Percentiles rank a stretch among this genome's conserved stretches.
Evolutionary conservation across 495 filamentous ascomycete species (phyloP).

Genomic region (Cladorrhinum samala): DNA sequence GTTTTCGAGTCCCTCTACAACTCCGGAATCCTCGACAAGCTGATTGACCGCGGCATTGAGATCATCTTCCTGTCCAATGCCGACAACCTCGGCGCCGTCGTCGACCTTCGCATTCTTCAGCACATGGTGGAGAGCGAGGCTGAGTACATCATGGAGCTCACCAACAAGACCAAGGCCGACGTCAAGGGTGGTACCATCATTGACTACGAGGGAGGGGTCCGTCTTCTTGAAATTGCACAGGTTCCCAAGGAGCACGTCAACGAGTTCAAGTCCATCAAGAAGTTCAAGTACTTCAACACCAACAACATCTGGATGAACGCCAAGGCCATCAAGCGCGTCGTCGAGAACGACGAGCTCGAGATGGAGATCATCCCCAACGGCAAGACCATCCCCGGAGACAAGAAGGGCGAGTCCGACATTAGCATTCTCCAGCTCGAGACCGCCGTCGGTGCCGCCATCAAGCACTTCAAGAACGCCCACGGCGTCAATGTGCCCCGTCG

Average conservation of each 20-base stretch:
- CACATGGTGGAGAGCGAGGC: constrained; percentile 95
- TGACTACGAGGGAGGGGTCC: constrained; percentile 93
- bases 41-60: constrained; percentile 89
- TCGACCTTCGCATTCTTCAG: constrained; percentile 94
- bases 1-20: constrained; percentile 99
- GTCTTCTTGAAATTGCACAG: constrained; percentile 96
- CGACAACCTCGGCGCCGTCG: constrained; percentile 96
- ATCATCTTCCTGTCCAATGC: constrained; percentile 99
- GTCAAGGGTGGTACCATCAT: constrained; percentile 99
- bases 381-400: constrained; percentile 96
- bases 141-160: constrained; percentile 99
- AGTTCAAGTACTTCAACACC: constrained; percentile 99
- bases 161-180: constrained; percentile 99
- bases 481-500: constrained; percentile 97
- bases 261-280: constrained; percentile 99
- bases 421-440: constrained; percentile 98
- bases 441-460: constrained; percentile 95
- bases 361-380: constrained; percentile 99
- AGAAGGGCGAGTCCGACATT: constrained; percentile 98
- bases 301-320: constrained; percentile 99
- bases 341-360: constrained; percentile 96
- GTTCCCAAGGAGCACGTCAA: constrained; percentile 99
- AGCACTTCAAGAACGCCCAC: constrained; percentile 96
- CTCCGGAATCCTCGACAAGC: constrained; percentile 94
- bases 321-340: constrained; percentile 94